These are phyloP conservation scores for Beauveria bassiana DNA, from an alignment of 2,329 filamentous ascomycete genomes.

Conservation along the genomic window DNA sequence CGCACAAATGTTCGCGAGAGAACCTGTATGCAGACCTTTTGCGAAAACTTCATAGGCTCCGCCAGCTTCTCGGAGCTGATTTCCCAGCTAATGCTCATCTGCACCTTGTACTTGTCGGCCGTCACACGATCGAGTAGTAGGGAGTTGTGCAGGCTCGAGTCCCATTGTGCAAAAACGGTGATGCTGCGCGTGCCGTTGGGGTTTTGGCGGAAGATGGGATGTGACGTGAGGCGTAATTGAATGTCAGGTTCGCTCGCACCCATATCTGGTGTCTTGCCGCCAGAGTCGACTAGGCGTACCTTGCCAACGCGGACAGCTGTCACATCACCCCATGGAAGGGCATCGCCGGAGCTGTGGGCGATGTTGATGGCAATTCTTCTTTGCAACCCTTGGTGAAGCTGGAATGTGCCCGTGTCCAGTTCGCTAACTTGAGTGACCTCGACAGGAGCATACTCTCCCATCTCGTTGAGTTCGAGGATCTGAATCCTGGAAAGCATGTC, in stretches of 20 bases:
- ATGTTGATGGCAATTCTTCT: slow-evolving; percentile 79
- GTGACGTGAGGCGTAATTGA: slow-evolving; percentile 65
- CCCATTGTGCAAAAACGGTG: slow-evolving; percentile 88
- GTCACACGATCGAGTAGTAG: slow-evolving; percentile 90
- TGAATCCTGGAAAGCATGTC: slow-evolving; percentile 85
- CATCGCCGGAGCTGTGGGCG: slow-evolving; percentile 85
- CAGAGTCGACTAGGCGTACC: slow-evolving; percentile 75
- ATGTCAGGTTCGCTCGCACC: slow-evolving; percentile 66
- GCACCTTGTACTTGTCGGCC: slow-evolving; percentile 84
- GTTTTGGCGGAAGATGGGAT: slow-evolving; percentile 75
- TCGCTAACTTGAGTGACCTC: slow-evolving; percentile 84
- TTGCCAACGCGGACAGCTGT: slow-evolving; percentile 68
- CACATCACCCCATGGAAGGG: slow-evolving; percentile 81
- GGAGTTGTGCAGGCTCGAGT: slow-evolving; percentile 86
- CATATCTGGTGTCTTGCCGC: slow-evolving; percentile 77
- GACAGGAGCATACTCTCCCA: slow-evolving; percentile 83
- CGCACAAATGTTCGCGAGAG: slow-evolving; percentile 76
- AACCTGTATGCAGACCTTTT: slow-evolving; percentile 76
- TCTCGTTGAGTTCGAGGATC: slow-evolving; percentile 84
- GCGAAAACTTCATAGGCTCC: slow-evolving; percentile 80
- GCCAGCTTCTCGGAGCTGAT: slow-evolving; percentile 74
- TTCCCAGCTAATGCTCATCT: slow-evolving; percentile 82
- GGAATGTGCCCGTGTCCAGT: slow-evolving; percentile 82
- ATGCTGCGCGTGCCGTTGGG: slow-evolving; percentile 85
- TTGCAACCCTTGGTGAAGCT: slow-evolving; percentile 91